These are phyloP conservation scores for Cladosporium sphaerospermum DNA, from an alignment of 2,329 filamentous ascomycete genomes.

Conservation along the genomic window DNA sequence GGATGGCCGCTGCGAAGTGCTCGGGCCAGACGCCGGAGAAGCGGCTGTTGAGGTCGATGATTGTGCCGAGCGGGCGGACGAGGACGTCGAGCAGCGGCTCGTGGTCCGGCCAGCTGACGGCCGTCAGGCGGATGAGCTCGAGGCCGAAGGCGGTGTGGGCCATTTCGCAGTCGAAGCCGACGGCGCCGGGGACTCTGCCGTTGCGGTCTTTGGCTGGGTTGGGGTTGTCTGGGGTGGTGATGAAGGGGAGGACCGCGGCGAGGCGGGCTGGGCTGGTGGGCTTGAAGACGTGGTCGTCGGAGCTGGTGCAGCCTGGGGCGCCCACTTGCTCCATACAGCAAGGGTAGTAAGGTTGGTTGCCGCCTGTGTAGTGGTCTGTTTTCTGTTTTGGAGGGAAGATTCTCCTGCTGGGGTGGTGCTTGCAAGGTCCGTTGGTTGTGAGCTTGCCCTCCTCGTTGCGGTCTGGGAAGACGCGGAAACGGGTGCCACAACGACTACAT, in stretches of 20 bases:
- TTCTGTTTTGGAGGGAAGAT: constrained; percentile 52
- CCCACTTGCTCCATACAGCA: constrained; percentile 77
- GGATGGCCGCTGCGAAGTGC: constrained; percentile 63
- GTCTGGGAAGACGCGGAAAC: constrained; percentile 89
- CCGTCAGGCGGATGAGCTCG: constrained; percentile 84
- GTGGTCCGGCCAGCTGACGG: constrained; percentile 76
- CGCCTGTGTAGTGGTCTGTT: constrained; percentile 49
- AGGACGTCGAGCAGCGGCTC: constrained; percentile 73
- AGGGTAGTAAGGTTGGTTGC: constrained; percentile 58
- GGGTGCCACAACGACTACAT: constrained; percentile 77
- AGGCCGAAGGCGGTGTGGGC: constrained; percentile 83
- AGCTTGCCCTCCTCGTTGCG: constrained; percentile 72
- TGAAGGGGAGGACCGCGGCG: constrained; percentile 72
- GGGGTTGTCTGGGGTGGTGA: constrained; percentile 64
- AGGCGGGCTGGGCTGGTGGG: constrained; percentile 68
- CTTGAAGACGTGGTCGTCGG: constrained; percentile 80
- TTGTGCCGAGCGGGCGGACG: constrained; percentile 73
- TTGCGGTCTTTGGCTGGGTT: constrained; percentile 37
- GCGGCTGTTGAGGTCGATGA: constrained; percentile 84
- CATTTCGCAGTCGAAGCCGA: constrained; percentile 97
- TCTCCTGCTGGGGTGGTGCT: constrained; percentile 70
- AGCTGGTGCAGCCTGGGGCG: constrained; percentile 68
- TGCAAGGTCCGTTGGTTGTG: constrained; percentile 70
- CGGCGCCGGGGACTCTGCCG: constrained; percentile 44
- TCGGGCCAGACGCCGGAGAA: constrained; percentile 82